Base-by-base conservation (phyloP, 2,329 filamentous ascomycete species). In the Chaetomium strumarium region DNA sequence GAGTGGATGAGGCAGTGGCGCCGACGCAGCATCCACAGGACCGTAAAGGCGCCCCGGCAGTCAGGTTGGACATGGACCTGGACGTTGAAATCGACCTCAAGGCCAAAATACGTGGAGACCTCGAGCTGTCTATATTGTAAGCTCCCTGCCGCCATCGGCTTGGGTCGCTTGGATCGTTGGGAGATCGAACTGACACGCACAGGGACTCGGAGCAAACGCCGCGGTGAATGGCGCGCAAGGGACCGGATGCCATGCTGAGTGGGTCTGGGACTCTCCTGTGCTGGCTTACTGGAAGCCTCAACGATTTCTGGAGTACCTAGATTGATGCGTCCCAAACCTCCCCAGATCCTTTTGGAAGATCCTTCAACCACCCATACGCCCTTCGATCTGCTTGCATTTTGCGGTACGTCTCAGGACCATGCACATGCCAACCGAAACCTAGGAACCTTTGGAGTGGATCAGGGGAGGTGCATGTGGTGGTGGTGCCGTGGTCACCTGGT, bases 21-120 rank as follows among this genome's bases (percentile, higher is more conserved):
- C 49, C 42, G n/a, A 11, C 38, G 1, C 49, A 51, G 6, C 29
- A 39, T 5, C 30, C 29, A 5, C 13, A 46, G 14, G 52, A 43
- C 17, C 53, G 52, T 24, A 29, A 52, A 14, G 56, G 59, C n/a
- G 59, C 56, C 3, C 61, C 53, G 4, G 58, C 61, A 1, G 50
- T 62, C 10, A 55, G 56, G 43, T 46, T 62, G 11, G 59, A 62
- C 38, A 60, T 63, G 58, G 45, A 63, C 36, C 30, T 62, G 31
- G 60, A 62, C 13, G n/a, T 63, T n/a, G 56, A 63, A 7, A 20
- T 63, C 13, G 51, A 56, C n/a, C 52, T 62, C 24, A 56, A 58
- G 29, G 60, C 57, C 2, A 62, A 59, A 33, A 60, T 63, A 7
- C 51, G 61, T 37, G 61, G 58, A 5, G 37, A 57, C 19, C 17